Evolutionary conservation across 2,329 filamentous ascomycete genomes (phyloP).

Genomic region (Ceratocystis papillata): DNA sequence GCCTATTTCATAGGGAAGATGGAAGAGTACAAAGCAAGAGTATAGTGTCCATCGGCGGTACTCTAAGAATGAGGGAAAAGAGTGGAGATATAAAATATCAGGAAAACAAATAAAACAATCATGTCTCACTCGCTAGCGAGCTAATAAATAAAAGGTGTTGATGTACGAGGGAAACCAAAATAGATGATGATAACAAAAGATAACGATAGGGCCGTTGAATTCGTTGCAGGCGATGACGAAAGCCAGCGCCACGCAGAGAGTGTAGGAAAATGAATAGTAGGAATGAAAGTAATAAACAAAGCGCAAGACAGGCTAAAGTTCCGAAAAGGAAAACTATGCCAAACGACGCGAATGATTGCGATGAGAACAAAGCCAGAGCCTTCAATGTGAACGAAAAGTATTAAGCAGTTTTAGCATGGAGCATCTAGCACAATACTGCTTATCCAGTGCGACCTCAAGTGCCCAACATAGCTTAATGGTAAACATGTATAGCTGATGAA

Average conservation of each 20-base stretch:
- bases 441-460: background rate
- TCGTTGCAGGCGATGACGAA: slow-evolving; percentile 14
- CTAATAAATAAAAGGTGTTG: slow-evolving; percentile 13
- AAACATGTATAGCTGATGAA: background rate
- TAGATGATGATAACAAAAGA: slow-evolving; percentile 16
- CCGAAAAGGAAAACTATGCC: background rate
- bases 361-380: background rate
- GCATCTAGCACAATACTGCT: background rate
- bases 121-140: background rate
- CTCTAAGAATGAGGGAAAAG: background rate
- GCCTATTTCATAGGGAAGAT: background rate
- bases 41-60: slow-evolving; percentile 11
- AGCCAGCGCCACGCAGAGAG: slow-evolving; percentile 9
- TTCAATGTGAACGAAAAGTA: background rate
- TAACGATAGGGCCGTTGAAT: slow-evolving; percentile 15
- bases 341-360: background rate
- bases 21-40: slow-evolving; percentile 16
- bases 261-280: slow-evolving; percentile 1
- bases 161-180: slow-evolving; percentile 12
- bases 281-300: background rate
- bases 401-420: background rate
- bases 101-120: slow-evolving; percentile 13
- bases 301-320: background rate
- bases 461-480: background rate
- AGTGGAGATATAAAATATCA: background rate